These are phyloP conservation scores for Hygrophorus russula DNA, from an alignment of 768 basidiomycete genomes.

Conservation along the genomic window DNA sequence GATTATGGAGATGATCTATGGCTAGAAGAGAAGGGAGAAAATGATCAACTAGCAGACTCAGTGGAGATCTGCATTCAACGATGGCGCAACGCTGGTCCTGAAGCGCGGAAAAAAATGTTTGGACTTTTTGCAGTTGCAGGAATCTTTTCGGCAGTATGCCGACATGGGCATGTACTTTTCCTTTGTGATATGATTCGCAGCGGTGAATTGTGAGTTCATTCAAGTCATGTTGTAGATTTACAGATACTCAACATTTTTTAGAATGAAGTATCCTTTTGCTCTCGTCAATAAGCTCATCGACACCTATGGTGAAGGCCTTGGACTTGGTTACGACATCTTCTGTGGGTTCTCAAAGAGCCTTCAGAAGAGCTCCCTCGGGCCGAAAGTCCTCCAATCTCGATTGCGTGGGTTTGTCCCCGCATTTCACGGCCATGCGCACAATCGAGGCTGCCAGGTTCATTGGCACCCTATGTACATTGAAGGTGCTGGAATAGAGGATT, in stretches of 20 bases:
- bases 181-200: slow-evolving; percentile 22
- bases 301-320: slow-evolving; percentile 11
- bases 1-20: neutral
- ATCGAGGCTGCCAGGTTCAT: slow-evolving; percentile 4
- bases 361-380: slow-evolving; percentile 6
- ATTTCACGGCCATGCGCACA: slow-evolving; percentile 16
- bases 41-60: neutral
- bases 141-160: slow-evolving; percentile 23
- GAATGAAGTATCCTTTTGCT: slow-evolving; percentile 19
- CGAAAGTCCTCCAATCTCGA: neutral
- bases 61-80: neutral
- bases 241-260: slow-evolving; percentile 7
- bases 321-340: slow-evolving; percentile 16
- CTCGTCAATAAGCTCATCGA: slow-evolving; percentile 13
- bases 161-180: slow-evolving; percentile 20
- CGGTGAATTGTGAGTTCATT: slow-evolving; percentile 22
- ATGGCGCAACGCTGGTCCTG: neutral
- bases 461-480: slow-evolving; percentile 12
- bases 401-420: slow-evolving; percentile 3
- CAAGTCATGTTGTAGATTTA: neutral
- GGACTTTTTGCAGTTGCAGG: slow-evolving; percentile 24
- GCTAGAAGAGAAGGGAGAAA: neutral
- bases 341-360: slow-evolving; percentile 12
- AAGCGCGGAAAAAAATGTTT: slow-evolving; percentile 16
- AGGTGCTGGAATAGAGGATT: slow-evolving; percentile 19